Percentiles rank a stretch among this genome's conserved stretches.
phyloP scores from a whole-genome alignment of 164 flowering plant genomes.

The Stephania cephalantha region DNA sequence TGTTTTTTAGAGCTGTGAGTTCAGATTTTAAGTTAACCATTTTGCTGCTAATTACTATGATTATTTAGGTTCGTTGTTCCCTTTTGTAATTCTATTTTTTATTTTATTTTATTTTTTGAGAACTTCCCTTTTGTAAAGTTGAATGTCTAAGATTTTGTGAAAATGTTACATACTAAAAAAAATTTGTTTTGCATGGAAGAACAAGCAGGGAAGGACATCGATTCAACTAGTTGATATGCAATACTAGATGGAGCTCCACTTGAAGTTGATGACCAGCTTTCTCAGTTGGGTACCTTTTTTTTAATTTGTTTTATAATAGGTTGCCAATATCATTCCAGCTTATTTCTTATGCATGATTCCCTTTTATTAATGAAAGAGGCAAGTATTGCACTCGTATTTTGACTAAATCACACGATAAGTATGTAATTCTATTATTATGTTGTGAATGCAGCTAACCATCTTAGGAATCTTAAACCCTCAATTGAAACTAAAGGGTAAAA shows the following conservation, averaged over 20 bases:
- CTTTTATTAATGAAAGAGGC: background rate
- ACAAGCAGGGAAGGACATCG: background rate
- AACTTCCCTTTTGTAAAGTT: background rate
- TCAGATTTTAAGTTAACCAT: background rate
- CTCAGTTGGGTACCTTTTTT: background rate
- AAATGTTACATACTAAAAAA: background rate
- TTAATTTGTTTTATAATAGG: background rate
- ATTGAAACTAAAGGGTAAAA: background rate
- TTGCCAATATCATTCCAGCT: background rate
- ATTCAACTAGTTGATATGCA: background rate
- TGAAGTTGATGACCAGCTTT: background rate
- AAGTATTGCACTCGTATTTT: background rate
- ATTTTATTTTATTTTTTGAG: background rate
- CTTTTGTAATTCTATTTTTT: background rate
- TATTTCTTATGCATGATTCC: background rate
- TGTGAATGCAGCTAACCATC: background rate
- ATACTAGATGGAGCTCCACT: background rate
- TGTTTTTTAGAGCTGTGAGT: background rate
- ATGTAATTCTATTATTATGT: background rate
- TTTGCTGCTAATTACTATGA: background rate
- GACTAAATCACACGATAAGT: background rate
- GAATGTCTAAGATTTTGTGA: background rate
- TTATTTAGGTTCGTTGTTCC: too few species aligned
- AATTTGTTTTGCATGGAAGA: background rate
- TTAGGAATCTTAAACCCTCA: background rate